Evolutionary conservation across 78 protist species (phyloP).

Genomic region (Creolimax fragrantissima): DNA sequence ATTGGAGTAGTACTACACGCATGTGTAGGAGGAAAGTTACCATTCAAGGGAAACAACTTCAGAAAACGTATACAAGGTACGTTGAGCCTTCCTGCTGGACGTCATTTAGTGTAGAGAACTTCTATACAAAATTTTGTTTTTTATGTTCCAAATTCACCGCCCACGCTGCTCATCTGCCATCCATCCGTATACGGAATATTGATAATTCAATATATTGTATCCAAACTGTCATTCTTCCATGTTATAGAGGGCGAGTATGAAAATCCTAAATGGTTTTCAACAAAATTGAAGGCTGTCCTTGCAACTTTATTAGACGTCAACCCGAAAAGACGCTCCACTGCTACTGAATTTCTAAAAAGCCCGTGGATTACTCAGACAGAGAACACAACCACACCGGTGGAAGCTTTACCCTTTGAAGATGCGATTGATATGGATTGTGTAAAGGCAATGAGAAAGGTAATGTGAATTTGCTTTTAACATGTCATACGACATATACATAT

Average conservation of each 20-base stretch:
- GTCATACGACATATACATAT: too few species aligned
- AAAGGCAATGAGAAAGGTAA: background rate
- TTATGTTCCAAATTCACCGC: background rate
- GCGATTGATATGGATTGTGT: background rate
- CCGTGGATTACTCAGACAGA: background rate
- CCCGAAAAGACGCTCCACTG: background rate
- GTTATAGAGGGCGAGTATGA: background rate
- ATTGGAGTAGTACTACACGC: background rate
- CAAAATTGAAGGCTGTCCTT: background rate
- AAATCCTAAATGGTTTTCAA: background rate
- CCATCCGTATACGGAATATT: too few species aligned
- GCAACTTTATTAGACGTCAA: background rate
- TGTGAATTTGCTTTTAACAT: too few species aligned
- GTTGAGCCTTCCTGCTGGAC: background rate
- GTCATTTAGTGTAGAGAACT: background rate
- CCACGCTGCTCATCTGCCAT: background rate
- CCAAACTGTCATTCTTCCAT: too few species aligned
- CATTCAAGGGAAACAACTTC: background rate
- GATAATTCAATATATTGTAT: too few species aligned
- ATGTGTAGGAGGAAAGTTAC: background rate
- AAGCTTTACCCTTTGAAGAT: background rate
- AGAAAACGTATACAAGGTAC: background rate
- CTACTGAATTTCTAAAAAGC: background rate
- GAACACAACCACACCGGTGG: background rate
- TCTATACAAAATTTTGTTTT: background rate